A percentile compares a stretch with the other conserved stretches of the same genome.
These are phyloP conservation scores for Globisporangium solare DNA, from an alignment of 352 stramenopile species.

Conservation along the genomic window DNA sequence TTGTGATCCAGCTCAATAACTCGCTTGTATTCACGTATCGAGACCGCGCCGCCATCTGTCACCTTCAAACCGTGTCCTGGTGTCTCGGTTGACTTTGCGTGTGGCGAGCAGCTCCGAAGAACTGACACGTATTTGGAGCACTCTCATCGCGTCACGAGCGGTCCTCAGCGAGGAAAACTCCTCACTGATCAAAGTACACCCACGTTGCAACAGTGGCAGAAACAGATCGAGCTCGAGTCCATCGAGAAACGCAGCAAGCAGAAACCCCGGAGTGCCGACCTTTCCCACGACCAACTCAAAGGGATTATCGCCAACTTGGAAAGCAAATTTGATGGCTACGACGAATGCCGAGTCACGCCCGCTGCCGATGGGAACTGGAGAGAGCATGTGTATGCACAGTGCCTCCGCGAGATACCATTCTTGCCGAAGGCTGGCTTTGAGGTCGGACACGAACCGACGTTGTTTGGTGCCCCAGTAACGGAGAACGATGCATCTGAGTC, in stretches of 20 bases:
- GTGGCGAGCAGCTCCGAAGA: constrained; percentile 62
- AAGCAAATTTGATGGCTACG: constrained; percentile 69
- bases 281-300: constrained; percentile 53
- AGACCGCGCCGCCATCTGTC: constrained; percentile 58
- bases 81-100: constrained; percentile 58
- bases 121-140: constrained; percentile 71
- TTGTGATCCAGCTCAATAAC: constrained; percentile 75
- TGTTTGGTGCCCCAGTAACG: constrained; percentile 44
- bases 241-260: constrained; percentile 73
- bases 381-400: constrained; percentile 39
- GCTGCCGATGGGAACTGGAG: constrained; percentile 59
- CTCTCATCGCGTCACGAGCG: constrained; percentile 28
- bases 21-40: constrained; percentile 63
- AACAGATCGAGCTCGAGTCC: constrained; percentile 59
- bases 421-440: constrained; percentile 58
- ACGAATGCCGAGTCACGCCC: constrained; percentile 57
- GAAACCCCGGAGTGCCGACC: constrained; percentile 64
- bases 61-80: constrained; percentile 57
- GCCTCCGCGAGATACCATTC: constrained; percentile 58
- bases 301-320: constrained; percentile 60
- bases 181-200: constrained; percentile 47
- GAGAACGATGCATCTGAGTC: constrained; percentile 34
- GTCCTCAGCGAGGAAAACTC: constrained; percentile 48
- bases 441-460: constrained; percentile 38
- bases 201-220: constrained; percentile 66